Evolutionary conservation across 208 protist species (phyloP).

Genomic region (Angomonas ambiguus): DNA sequence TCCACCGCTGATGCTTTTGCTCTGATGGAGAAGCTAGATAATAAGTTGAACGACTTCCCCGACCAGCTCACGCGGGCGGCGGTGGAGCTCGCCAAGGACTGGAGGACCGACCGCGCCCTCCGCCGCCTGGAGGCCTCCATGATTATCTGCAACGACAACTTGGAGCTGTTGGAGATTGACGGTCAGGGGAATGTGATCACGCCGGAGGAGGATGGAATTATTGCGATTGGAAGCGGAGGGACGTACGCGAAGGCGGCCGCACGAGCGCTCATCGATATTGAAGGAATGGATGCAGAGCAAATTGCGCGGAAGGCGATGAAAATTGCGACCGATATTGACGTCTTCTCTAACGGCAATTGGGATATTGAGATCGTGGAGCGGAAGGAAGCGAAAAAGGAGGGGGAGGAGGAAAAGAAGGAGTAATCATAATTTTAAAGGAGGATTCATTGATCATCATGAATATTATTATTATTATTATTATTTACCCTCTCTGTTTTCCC

Average conservation of each 20-base stretch:
- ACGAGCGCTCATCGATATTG: conserved; percentile 89
- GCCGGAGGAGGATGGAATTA: conserved; percentile 91
- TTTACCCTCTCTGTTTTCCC: conserved; percentile 4
- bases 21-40: conserved; percentile 94
- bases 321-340: conserved; percentile 94
- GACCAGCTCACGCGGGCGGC: conserved; percentile 90
- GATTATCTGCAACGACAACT: conserved; percentile 86
- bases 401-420: conserved; percentile 3
- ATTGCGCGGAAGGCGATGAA: conserved; percentile 94
- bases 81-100: conserved; percentile 94
- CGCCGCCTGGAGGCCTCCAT: conserved; percentile 92
- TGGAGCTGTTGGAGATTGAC: conserved; percentile 91
- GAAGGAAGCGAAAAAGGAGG: conserved; percentile 24
- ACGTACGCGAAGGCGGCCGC: conserved; percentile 93
- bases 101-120: conserved; percentile 93
- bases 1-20: conserved; percentile 94
- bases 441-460: conserved; percentile 6
- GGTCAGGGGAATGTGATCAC: conserved; percentile 95
- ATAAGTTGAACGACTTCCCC: conserved; percentile 91
- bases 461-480: background rate
- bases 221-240: conserved; percentile 93
- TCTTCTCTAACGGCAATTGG: conserved; percentile 95
- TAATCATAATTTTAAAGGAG: background rate
- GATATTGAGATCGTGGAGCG: conserved; percentile 80
- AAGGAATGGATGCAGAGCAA: conserved; percentile 80